A percentile compares a stretch with the other conserved stretches of the same genome.
Evolutionary conservation across 179 eudicot species (phyloP).

Genomic region (Vitellaria paradoxa): DNA sequence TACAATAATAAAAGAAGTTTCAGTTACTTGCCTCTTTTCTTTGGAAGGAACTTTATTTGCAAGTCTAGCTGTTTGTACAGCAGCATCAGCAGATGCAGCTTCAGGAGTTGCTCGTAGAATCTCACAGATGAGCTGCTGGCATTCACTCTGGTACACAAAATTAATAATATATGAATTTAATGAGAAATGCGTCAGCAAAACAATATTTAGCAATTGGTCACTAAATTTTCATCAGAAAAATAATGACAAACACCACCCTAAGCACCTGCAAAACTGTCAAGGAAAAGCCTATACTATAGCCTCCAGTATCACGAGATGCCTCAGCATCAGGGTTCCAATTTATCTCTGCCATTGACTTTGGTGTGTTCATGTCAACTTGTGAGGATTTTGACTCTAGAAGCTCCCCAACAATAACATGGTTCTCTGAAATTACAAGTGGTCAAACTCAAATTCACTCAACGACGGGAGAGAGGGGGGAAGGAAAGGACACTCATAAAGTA

Average conservation of each 20-base stretch:
- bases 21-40: slow-evolving; percentile 68
- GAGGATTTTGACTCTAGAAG: slow-evolving; percentile 84
- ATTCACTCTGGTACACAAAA: slow-evolving; percentile 69
- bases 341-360: slow-evolving; percentile 70
- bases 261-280: slow-evolving; percentile 86
- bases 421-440: slow-evolving; percentile 46
- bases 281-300: slow-evolving; percentile 88
- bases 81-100: slow-evolving; percentile 96
- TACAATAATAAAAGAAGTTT: not conserved
- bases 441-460: slow-evolving; percentile 17
- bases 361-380: slow-evolving; percentile 70
- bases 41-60: slow-evolving; percentile 83
- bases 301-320: slow-evolving; percentile 78
- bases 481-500: not conserved
- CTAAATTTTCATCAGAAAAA: slow-evolving; percentile 2
- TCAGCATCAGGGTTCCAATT: slow-evolving; percentile 81
- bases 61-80: slow-evolving; percentile 95
- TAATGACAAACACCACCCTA: not conserved
- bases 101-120: slow-evolving; percentile 98
- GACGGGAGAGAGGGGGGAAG: not conserved
- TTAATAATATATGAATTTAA: not conserved
- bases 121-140: slow-evolving; percentile 98
- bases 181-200: not conserved
- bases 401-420: slow-evolving; percentile 95
- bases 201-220: slow-evolving; percentile 1